phyloP scores from a whole-genome alignment of 768 basidiomycete species.

The Auriscalpium orientale region DNA sequence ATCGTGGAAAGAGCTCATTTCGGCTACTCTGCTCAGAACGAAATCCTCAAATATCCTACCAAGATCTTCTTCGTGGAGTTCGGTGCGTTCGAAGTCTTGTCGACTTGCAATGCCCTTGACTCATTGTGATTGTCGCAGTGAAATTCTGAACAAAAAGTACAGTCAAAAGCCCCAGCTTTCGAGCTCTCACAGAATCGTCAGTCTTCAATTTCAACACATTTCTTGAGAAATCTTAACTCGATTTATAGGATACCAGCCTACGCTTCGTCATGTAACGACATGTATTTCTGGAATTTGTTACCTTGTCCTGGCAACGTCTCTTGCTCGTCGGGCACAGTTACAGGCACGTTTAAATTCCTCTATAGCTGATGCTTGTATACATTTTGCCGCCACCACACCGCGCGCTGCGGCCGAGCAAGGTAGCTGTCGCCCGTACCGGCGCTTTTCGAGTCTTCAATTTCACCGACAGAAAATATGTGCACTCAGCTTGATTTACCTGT shows the following conservation, averaged over 20 bases:
- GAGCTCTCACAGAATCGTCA: conserved; percentile 61
- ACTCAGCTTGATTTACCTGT: too few relatives aligned
- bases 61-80: conserved; percentile 5
- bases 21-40: conserved; percentile 3
- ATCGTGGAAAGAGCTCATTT: not conserved
- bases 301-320: too few relatives aligned
- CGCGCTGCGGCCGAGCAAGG: too few relatives aligned
- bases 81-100: conserved; percentile 1
- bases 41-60: conserved; percentile 31
- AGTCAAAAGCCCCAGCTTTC: conserved; percentile 69
- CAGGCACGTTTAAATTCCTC: too few relatives aligned
- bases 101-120: not conserved
- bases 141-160: conserved; percentile 50
- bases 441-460: too few relatives aligned
- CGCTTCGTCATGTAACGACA: conserved; percentile 4
- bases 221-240: not conserved
- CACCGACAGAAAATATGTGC: too few relatives aligned
- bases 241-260: not conserved
- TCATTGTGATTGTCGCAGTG: conserved; percentile 22
- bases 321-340: too few relatives aligned
- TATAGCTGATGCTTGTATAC: too few relatives aligned
- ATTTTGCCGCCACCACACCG: too few relatives aligned
- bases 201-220: conserved; percentile 7
- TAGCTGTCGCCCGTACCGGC: too few relatives aligned
- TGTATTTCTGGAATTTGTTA: too few relatives aligned